Evolutionary conservation across 805 yeast species (phyloP), one percentile per base, ranked within the genome.

Genomic region (Kregervanrija delftensis): DNA sequence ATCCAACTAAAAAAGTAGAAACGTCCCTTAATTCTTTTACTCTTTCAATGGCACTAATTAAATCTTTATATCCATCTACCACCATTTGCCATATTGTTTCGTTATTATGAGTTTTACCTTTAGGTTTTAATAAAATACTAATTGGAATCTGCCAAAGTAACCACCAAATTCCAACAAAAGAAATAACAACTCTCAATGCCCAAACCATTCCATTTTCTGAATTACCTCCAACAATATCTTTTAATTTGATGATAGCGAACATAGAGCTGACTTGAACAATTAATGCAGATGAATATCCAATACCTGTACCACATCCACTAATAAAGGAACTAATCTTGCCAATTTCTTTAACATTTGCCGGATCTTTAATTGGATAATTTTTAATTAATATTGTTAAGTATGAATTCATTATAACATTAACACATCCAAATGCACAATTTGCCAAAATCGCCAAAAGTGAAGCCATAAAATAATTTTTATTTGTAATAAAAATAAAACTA

Each of bases 81-180:
- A 47, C 41, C 49, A 47, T 47, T 12, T 22, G 16, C 3, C 14
- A 15, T 12, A 44, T 34, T 6, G 40, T 40, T 13, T 37, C 30
- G 5, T 30, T 34, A 9, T 30, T 30, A 35, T 33, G 11, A 11
- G 14, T 34, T 15, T 38, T 41, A 13, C 30, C n/a, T 8, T 34
- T 17, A 2, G 8, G 39, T 17, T 13, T 28, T 4, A 11, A 14
- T 36, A 47, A 32, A 17, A 40, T 47, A 31, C 44, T 67, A 33
- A 84, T 69, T 3, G 91, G 91, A 4, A 79, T 42, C 54, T 83
- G 88, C 68, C 83, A 84, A 2, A 76, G 45, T 6, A 81, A 58
- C 95, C 95, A 86, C 91, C 93, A 85, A 1, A 75, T 22, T 1
- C 93, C 93, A 13, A 85, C 85, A 30, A 78, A 59, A 10, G 74